Evolutionary conservation across 1,284 basidiomycete species (phyloP).

Genomic region (Malassezia obtusa): DNA sequence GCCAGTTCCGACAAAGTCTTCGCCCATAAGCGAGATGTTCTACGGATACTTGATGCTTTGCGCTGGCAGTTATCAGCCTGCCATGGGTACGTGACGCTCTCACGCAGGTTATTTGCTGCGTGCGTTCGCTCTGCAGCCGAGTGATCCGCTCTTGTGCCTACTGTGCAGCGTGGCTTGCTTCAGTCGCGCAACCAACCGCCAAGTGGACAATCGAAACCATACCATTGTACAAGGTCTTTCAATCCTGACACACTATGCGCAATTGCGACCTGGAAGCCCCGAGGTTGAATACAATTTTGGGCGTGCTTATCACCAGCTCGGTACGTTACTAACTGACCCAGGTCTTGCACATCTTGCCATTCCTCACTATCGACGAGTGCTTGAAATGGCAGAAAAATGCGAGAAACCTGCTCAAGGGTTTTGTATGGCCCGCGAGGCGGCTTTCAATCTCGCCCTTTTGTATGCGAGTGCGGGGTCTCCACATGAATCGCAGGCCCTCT

Average conservation of each 20-base stretch:
- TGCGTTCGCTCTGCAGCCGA: slow-evolving; percentile 70
- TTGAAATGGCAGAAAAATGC: slow-evolving; percentile 17
- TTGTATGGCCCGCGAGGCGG: slow-evolving; percentile 30
- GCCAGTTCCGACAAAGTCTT: slow-evolving; percentile 22
- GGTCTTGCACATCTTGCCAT: slow-evolving; percentile 35
- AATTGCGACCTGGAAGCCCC: slow-evolving; percentile 17
- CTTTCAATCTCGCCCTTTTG: slow-evolving; percentile 37
- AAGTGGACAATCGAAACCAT: slow-evolving; percentile 86
- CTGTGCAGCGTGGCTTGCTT: slow-evolving; percentile 72
- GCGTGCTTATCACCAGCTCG: slow-evolving; percentile 73
- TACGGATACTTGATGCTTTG: slow-evolving; percentile 78
- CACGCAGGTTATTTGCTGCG: slow-evolving; percentile 72
- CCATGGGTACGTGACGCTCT: slow-evolving; percentile 61
- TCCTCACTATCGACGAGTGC: slow-evolving; percentile 27
- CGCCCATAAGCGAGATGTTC: slow-evolving; percentile 62
- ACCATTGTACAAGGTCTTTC: slow-evolving; percentile 26
- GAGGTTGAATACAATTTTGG: slow-evolving; percentile 85
- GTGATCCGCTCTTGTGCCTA: slow-evolving; percentile 76
- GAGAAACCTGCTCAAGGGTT: slow-evolving; percentile 6
- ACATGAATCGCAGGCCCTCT: slow-evolving; percentile 17
- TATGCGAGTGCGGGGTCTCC: slow-evolving; percentile 27
- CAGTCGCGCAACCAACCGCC: slow-evolving; percentile 79
- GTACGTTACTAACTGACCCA: not conserved
- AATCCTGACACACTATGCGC: slow-evolving; percentile 24
- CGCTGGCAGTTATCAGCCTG: slow-evolving; percentile 77